Conservation (phyloP, 2,329 filamentous ascomycete genomes). For the Decorospora gaudefroyi region DNA sequence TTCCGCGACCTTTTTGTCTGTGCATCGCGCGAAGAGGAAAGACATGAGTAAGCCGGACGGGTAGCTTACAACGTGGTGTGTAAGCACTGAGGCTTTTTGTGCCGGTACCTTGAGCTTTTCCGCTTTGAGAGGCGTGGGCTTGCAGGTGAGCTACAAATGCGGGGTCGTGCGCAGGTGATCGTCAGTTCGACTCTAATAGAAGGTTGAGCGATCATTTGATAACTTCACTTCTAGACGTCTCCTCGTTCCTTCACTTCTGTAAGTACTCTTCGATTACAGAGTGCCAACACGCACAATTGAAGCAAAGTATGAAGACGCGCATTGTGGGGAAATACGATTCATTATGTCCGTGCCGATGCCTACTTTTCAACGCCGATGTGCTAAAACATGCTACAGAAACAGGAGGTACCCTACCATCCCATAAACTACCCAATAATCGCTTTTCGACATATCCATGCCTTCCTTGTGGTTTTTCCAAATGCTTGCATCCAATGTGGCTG, state of each 20-base stretch:
- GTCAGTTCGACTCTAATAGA: no score
- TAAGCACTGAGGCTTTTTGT: constrained; percentile 20
- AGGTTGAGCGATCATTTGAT: no score
- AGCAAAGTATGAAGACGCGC: not conserved
- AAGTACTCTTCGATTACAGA: no score
- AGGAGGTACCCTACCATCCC: constrained; percentile 16
- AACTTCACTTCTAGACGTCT: no score
- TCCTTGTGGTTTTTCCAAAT: constrained; percentile 21
- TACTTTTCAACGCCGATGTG: constrained; percentile 22
- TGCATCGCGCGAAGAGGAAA: no score
- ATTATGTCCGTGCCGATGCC: constrained; percentile 14
- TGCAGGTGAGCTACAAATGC: no score
- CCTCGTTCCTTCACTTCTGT: no score
- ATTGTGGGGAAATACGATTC: not conserved
- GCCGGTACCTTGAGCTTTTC: constrained; percentile 20
- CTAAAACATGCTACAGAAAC: constrained; percentile 8
- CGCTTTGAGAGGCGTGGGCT: constrained; percentile 8
- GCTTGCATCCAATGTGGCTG: constrained; percentile 29
- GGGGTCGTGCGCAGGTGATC: no score
- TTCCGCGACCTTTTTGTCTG: not conserved
- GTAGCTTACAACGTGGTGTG: constrained; percentile 18
- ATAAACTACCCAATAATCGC: constrained; percentile 20
- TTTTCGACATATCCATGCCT: constrained; percentile 16
- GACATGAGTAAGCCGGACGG: constrained; percentile 5
- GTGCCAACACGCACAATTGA: no score